Evolutionary conservation across 176 grass and related monocot species (phyloP).

Genomic region (Saccharum spontaneum): DNA sequence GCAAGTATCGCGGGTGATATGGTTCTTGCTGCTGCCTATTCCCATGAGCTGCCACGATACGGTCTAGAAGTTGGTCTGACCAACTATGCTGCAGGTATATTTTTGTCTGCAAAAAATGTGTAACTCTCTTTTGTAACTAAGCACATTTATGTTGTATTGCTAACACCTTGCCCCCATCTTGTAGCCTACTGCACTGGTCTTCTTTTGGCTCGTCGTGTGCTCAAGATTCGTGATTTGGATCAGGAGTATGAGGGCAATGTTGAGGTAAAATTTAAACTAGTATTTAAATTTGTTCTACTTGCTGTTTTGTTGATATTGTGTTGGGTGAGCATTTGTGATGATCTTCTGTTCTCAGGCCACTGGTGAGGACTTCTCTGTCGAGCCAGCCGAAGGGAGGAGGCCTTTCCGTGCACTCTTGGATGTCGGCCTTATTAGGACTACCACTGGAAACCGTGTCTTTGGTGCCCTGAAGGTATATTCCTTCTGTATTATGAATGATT

Average conservation of each 20-base stretch:
- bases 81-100: constrained; percentile 67
- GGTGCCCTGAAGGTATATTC: constrained; percentile 67
- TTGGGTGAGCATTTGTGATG: neutral
- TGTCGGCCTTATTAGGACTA: constrained; percentile 75
- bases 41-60: constrained; percentile 60
- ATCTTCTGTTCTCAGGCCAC: constrained; percentile 34
- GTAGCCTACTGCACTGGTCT: constrained; percentile 71
- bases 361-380: constrained; percentile 66
- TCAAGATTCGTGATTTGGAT: constrained; percentile 55
- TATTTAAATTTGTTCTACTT: neutral
- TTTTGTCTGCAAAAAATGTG: neutral
- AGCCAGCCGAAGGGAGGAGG: constrained; percentile 49
- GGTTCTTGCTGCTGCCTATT: constrained; percentile 61
- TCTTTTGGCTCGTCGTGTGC: constrained; percentile 66
- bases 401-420: constrained; percentile 75
- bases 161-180: neutral
- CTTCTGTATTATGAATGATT: neutral
- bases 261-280: constrained; percentile 27
- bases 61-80: constrained; percentile 73
- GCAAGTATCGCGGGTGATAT: constrained; percentile 65
- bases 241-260: constrained; percentile 63
- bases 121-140: neutral
- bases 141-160: neutral
- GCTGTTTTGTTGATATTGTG: neutral
- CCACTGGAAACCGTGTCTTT: constrained; percentile 71